Evolutionary conservation across 108 stramenopile species (phyloP), one percentile per base, ranked within the genome.

Genomic region (Schizochytrium sp.): DNA sequence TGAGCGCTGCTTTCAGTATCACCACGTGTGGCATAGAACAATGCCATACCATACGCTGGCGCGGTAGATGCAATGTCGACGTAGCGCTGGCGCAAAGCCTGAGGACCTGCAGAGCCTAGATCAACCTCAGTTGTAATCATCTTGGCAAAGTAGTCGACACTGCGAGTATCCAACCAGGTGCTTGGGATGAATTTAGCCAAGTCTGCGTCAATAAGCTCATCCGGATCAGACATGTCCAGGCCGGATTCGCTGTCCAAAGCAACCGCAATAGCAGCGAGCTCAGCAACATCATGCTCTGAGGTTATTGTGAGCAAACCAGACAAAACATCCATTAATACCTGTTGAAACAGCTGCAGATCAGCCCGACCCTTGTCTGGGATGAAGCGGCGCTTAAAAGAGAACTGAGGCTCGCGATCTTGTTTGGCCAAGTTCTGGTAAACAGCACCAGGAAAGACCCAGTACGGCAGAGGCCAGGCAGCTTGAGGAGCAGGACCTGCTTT

Each of bases 21-120:
- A 44, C 64, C 64, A 0, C 76, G 76, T n/a, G 76, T 83, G 5
- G 76, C 76, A 40, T 83, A 55, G 40, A 83, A 83, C 50, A 83
- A 53, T 53, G 76, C 47, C 76, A 55, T 83, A 10, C 76, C 76
- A 53, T 83, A 83, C 38, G 76, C 76, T 2, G 76, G 76, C 45
- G 76, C 76, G 17, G 47, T 83, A n/a, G 47, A 55, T 47, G 50
- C 47, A 42, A 83, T 83, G 76, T 83, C 76, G 1, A 49, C 47
- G 76, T 83, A 83, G 47, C 76, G 76, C 76, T 83, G 76, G 76
- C 76, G 76, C 47, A 83, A 53, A 40, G 76, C 76, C 50, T 49
- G 47, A 12, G 47, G 50, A n/a, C 76, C 76, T 10, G 47, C 76
- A 5, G 50, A 55, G 0, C 76, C 76, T 5, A 83, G 53, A 28